These are phyloP conservation scores for Boletus coccyginus DNA, from an alignment of 768 basidiomycete species.

Conservation along the genomic window DNA sequence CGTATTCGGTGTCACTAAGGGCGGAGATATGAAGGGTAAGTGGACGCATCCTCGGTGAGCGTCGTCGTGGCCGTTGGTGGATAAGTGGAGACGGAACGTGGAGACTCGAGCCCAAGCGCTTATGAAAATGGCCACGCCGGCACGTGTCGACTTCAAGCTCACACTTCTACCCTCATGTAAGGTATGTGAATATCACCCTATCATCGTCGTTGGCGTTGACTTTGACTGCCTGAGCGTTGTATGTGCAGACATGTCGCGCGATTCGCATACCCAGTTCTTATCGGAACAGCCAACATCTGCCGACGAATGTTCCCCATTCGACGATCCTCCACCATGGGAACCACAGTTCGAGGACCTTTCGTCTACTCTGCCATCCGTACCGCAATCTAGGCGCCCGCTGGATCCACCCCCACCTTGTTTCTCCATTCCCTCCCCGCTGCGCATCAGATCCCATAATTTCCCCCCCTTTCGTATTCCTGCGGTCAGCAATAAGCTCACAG, in stretches of 20 bases:
- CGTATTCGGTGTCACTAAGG: conserved; percentile 70
- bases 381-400: conserved; percentile 18
- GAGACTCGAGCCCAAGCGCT: not conserved
- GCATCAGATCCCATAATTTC: conserved; percentile 26
- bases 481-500: conserved; percentile 16
- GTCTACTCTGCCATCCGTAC: not conserved
- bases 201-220: not conserved
- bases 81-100: not conserved
- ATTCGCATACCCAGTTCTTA: not conserved
- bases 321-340: conserved; percentile 27
- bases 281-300: not conserved
- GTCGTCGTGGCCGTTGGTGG: conserved; percentile 1
- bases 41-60: conserved; percentile 46
- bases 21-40: conserved; percentile 73
- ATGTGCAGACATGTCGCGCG: conserved; percentile 8
- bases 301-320: not conserved
- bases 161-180: not conserved
- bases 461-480: conserved; percentile 27
- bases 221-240: not conserved
- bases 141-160: conserved; percentile 10
- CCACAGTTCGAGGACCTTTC: conserved; percentile 27
- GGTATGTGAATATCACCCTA: not conserved
- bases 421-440: conserved; percentile 25
- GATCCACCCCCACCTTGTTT: conserved; percentile 33
- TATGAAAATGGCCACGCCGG: not conserved